Evolutionary conservation across 2,329 filamentous ascomycete genomes (phyloP), one percentile per base, ranked within the genome.

Genomic region (Septoria linicola): DNA sequence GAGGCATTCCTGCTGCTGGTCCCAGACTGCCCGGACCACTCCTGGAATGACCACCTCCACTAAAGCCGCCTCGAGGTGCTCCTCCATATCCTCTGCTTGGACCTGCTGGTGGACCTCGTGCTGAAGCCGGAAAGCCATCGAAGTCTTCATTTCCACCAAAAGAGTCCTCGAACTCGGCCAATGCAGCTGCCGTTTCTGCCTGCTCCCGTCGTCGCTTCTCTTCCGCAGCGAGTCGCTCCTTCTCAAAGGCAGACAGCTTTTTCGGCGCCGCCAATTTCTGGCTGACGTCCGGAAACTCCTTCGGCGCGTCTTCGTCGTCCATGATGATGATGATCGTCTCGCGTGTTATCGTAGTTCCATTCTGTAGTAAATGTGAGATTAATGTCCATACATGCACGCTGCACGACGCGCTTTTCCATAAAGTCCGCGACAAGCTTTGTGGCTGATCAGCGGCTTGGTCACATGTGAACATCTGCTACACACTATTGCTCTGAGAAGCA

Each of bases 221-320:
- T 75, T 95, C 89, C 50, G 88, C 88, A 68, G 95, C 89, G 53
- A 88, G 88, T 69, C 88, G 89, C 69, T 95, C 88, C 62, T 85
- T 85, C 73, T 96, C 91, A 68, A 95, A 96, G 20, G 87, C 79
- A 16, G 89, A 95, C 67, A 93, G 88, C 71, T 91, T 93, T 55
- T 84, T 80, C 0, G 88, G 83, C 41, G 88, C 88, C 49, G 63
- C 59, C 43, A 93, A 82, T 71, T 95, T 95, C 44, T 84, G 80
- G 50, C 85, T 81, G 53, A 88, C 78, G 63, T 89, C 82, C 11
- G 88, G 85, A 64, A 92, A 91, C 41, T 73, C 71, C 37, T 66
- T 62, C 5, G 51, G 53, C 25, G 55, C 53, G 14, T 63, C 57
- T 21, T 60, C 51, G 21, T 59, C 60, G 19, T 54, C 55, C 59